Base-by-base conservation (phyloP, 768 basidiomycete genomes). In the Epithele typhae region DNA sequence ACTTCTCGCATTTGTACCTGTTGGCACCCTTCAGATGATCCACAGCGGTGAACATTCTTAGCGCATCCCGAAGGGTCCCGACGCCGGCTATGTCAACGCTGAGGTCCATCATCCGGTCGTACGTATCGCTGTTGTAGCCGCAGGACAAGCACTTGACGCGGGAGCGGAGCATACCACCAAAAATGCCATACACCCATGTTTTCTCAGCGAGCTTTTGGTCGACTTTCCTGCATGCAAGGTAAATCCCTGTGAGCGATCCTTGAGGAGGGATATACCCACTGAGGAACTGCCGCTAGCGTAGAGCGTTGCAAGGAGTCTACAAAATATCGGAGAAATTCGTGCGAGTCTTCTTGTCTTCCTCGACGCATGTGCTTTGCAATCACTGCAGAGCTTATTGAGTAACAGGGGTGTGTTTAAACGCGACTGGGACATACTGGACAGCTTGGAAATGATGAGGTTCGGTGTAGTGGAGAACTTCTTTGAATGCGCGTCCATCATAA, bases 1-100 rank as follows among this genome's bases (percentile, higher is more conserved):
- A 96, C 92, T 92, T 97, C 68, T 99, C 96, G 66, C 96, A 99
- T 63, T 94, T 92, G 67, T 99, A 99, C 69, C 94, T 94, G 73
- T 99, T 92, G 5, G 83, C 81, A 0, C 95, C 96, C 51, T 81
- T 88, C 52, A 99, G 66, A 52, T 77, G 72, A 60, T 99, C 96
- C 38, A 87, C 70, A 7, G 81, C 82, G 30, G 88, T 79, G 57
- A 96, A 96, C 59, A 82, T 86, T 27, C 76, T 74, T 46, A 95
- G 66, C 2, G 90, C 92, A 4, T 86, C 82, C 62, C 74, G 81
- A 41, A 97, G 57, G 3, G 72, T 74, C 25, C 72, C 64, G 25
- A 74, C 72, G 45, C 77, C 79, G 49, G 79, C 73, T 48, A 98
- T 87, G 64, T 98, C 96, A 51, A 99, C 70, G 61, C 90, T 92